These are phyloP conservation scores for Eimeria acervulina DNA, from an alignment of 169 alveolate genomes.

Conservation along the genomic window DNA sequence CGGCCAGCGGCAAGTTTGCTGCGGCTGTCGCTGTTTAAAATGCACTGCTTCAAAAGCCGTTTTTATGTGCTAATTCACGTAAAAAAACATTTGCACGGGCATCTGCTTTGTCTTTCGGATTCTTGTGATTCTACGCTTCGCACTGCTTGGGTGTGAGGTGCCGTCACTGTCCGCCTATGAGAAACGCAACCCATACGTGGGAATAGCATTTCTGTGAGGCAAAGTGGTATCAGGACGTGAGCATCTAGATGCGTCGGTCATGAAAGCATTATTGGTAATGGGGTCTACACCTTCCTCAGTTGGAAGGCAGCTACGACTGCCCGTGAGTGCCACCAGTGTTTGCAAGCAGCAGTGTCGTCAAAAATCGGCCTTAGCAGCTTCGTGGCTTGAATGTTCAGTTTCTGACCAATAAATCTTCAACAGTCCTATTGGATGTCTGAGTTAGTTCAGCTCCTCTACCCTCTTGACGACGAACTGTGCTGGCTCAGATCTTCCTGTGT, in stretches of 20 bases:
- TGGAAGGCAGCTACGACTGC: conserved; percentile 21
- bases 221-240: neutral
- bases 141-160: conserved; percentile 59
- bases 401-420: neutral
- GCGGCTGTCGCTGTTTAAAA: conserved; percentile 64
- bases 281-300: neutral
- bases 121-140: neutral
- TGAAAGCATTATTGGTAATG: conserved; percentile 3
- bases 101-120: conserved; percentile 62
- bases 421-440: too few species aligned
- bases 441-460: neutral
- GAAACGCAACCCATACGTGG: neutral
- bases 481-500: neutral
- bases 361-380: neutral
- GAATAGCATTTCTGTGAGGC: neutral
- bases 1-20: conserved; percentile 72
- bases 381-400: neutral
- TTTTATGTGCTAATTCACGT: conserved; percentile 29
- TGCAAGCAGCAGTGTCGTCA: neutral
- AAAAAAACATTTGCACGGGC: conserved; percentile 46
- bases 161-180: conserved; percentile 42
- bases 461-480: neutral
- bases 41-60: conserved; percentile 18
- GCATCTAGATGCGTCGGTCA: conserved; percentile 16
- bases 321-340: neutral